Base-by-base conservation (phyloP, 768 basidiomycete species). In the Thelephora aurantiotincta region DNA sequence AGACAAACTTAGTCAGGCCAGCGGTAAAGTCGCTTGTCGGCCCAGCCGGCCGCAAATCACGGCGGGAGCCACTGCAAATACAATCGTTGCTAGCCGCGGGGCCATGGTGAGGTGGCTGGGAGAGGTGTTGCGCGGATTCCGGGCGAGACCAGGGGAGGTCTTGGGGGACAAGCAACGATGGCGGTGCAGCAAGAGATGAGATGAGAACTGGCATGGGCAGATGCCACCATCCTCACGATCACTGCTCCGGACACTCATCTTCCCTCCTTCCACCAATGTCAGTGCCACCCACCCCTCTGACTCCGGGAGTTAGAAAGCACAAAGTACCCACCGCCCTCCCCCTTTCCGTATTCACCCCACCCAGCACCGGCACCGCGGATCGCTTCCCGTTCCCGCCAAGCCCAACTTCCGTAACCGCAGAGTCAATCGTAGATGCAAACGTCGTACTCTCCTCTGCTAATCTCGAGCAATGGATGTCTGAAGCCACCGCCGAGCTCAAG, bases 291-390 rank as follows among this genome's bases (percentile, higher is more conserved):
- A 55, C 60, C 13, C 64, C 65, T 35, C 56, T 61, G 14, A 70
- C 73, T 11, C 72, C 71, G 23, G 65, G 69, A 37, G 63, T 71
- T 48, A 78, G 80, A 56, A 85, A 74, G 59, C 70, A 70, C 23
- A 84, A 77, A 59, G 66, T 74, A 18, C 74, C 79, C 4, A 88
- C 87, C 6, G 73, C 70, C 42, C 75, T 91, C 11, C 85, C 86
- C 0, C 60, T 78, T 20, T 86, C 85, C 11, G 87, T 78, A 0
- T 90, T 90, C 60, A 74, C 70, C 22, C 77, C 83, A 0, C 81
- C 82, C 20, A 82, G 73, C 62, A 69, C 80, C 3, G 78, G 79
- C 46, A 73, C 76, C 0, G 72, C 71, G 16, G 84, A 86, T 41
- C 65, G 65, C 1, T 87, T 86, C 58, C 82, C 78, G 1, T 52